These are phyloP conservation scores for Aspergillus cavernicola DNA, from an alignment of 495 filamentous ascomycete genomes.

Conservation along the genomic window DNA sequence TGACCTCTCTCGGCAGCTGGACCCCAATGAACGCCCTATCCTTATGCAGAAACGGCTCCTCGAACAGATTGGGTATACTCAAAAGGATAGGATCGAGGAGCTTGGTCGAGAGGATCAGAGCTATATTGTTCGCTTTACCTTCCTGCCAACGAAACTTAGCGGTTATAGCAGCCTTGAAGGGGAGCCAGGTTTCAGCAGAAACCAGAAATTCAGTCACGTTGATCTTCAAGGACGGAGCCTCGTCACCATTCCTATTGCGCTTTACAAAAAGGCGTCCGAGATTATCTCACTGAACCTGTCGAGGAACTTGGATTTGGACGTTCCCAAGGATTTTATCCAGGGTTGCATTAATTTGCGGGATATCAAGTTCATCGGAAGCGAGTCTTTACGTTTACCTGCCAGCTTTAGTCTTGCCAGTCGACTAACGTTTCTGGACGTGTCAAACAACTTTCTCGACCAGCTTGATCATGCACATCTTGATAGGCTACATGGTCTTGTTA, in stretches of 20 bases:
- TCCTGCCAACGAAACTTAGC: conserved; percentile 80
- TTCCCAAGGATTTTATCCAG: conserved; percentile 96
- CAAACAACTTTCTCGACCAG: conserved; percentile 86
- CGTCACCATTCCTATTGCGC: conserved; percentile 87
- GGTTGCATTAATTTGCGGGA: conserved; percentile 87
- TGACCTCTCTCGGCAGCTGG: conserved; percentile 78
- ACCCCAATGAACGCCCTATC: conserved; percentile 74
- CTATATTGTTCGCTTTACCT: conserved; percentile 93
- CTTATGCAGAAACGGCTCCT: conserved; percentile 89
- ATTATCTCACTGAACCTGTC: conserved; percentile 95
- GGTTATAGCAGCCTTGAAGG: conserved; percentile 65
- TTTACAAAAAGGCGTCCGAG: conserved; percentile 87
- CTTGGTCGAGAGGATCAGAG: conserved; percentile 97
- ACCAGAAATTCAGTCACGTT: conserved; percentile 88
- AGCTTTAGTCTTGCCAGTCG: conserved; percentile 79
- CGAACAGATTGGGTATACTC: conserved; percentile 88
- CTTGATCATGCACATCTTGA: conserved; percentile 78
- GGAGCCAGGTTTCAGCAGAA: conserved; percentile 74
- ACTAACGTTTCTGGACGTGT: conserved; percentile 86
- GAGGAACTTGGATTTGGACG: conserved; percentile 82
- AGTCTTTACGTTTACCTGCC: conserved; percentile 78
- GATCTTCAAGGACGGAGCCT: conserved; percentile 89
- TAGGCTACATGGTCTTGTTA: conserved; percentile 69
- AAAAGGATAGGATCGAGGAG: conserved; percentile 83
- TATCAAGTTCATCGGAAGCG: conserved; percentile 90